Conservation (phyloP, 2,329 filamentous ascomycete genomes). For the Calonectria pteridis region DNA sequence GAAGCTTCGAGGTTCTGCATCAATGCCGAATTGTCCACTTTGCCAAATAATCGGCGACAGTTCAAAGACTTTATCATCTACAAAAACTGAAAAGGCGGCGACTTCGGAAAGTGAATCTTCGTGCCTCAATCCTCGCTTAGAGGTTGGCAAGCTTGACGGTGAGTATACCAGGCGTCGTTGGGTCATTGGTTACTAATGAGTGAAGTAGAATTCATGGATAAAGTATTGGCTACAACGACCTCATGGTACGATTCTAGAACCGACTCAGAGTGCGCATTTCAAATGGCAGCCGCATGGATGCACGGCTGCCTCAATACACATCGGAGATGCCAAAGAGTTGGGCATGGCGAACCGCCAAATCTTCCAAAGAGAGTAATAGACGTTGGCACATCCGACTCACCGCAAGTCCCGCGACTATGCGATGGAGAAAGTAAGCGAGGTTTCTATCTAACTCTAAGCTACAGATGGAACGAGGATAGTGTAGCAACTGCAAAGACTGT, state of each 20-base stretch:
- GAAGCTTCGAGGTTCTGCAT: not conserved
- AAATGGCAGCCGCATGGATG: not conserved
- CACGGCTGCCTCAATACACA: not conserved
- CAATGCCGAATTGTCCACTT: not conserved
- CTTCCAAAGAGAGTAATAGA: not conserved
- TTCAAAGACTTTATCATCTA: not conserved
- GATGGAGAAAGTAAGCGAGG: not conserved
- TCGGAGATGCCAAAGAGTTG: not conserved
- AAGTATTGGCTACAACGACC: not conserved
- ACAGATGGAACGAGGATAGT: not conserved
- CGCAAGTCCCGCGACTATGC: not conserved
- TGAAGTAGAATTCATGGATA: not conserved
- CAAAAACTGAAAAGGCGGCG: no score
- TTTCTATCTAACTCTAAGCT: slow-evolving; percentile 1
- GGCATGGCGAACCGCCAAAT: not conserved
- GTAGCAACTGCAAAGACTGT: not conserved
- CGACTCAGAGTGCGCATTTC: not conserved
- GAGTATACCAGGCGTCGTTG: no score
- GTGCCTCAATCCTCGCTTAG: not conserved
- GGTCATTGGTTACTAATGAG: not conserved
- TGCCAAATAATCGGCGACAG: not conserved
- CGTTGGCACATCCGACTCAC: not conserved
- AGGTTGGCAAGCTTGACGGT: not conserved
- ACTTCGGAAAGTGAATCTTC: no score
- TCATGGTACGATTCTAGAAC: not conserved